Percentiles rank a stretch among this genome's conserved stretches.
Conservation (phyloP, 2,329 filamentous ascomycete species). For the Gliomastix tumulicola region DNA sequence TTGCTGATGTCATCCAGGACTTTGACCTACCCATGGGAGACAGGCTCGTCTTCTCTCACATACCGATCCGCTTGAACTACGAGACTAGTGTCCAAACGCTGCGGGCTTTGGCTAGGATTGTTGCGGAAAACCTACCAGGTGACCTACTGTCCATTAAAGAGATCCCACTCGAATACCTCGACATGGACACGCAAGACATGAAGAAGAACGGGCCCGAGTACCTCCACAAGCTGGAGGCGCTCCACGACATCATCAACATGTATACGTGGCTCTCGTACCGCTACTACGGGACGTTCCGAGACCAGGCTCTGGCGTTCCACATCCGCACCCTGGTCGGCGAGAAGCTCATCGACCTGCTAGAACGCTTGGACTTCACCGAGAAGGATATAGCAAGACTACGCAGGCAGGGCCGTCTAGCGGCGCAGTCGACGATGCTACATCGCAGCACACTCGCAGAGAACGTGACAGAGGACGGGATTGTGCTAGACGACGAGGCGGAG, state of each 20-base stretch:
- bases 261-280: slow-evolving; percentile 94
- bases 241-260: slow-evolving; percentile 77
- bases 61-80: slow-evolving; percentile 49
- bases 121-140: slow-evolving; percentile 61
- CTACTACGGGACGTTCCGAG: slow-evolving; percentile 72
- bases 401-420: too few species aligned
- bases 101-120: slow-evolving; percentile 57
- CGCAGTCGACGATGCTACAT: too few species aligned
- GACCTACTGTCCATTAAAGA: slow-evolving; percentile 63
- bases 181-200: slow-evolving; percentile 43
- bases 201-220: slow-evolving; percentile 41
- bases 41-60: slow-evolving; percentile 66
- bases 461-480: too few species aligned
- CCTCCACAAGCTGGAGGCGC: slow-evolving; percentile 61
- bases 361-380: slow-evolving; percentile 43
- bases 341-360: slow-evolving; percentile 48
- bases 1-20: slow-evolving; percentile 70
- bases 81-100: slow-evolving; percentile 22
- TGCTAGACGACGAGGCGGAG: too few species aligned
- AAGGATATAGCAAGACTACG: too few species aligned
- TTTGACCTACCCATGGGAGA: slow-evolving; percentile 66
- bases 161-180: slow-evolving; percentile 68
- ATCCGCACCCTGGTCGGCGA: slow-evolving; percentile 72
- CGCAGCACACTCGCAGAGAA: too few species aligned
- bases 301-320: slow-evolving; percentile 69